phyloP scores from a whole-genome alignment of 2,329 filamentous ascomycete genomes.

The Claviceps capensis region DNA sequence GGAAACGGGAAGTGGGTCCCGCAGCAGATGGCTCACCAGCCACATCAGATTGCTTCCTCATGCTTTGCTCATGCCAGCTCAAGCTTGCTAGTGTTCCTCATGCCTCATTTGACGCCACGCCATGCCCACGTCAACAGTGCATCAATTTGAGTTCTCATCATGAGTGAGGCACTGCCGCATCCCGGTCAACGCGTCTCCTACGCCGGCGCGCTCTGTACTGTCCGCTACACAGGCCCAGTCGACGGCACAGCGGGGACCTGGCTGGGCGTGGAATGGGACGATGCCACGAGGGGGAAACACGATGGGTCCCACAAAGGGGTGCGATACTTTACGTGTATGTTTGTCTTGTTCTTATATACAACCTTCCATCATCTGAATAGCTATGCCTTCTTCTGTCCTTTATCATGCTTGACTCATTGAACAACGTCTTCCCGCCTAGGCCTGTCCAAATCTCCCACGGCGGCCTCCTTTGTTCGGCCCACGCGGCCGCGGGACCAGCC shows the following conservation, averaged over 20 bases:
- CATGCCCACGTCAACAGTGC: too few relatives aligned
- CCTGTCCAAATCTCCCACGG: constrained; percentile 50
- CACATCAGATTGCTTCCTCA: background rate
- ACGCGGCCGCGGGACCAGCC: constrained; percentile 53
- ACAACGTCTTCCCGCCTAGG: constrained; percentile 19
- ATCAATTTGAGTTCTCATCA: constrained; percentile 10
- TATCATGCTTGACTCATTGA: background rate
- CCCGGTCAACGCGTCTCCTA: constrained; percentile 71
- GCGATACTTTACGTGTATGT: constrained; percentile 70
- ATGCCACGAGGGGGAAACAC: constrained; percentile 75
- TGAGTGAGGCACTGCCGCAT: constrained; percentile 26
- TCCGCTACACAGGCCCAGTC: constrained; percentile 70
- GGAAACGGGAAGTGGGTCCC: background rate
- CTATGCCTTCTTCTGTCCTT: background rate
- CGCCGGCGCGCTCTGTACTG: constrained; percentile 63
- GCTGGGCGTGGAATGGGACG: constrained; percentile 97
- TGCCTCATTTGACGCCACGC: too few relatives aligned
- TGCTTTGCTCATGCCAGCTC: background rate
- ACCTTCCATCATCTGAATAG: background rate
- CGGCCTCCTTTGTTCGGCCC: constrained; percentile 79
- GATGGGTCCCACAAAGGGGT: constrained; percentile 67
- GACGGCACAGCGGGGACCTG: constrained; percentile 64
- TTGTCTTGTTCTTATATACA: background rate
- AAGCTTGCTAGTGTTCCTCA: too few relatives aligned
- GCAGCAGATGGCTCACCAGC: background rate